Evolutionary conservation across 345 rosid species (phyloP).

Genomic region (Dovyalis caffra): DNA sequence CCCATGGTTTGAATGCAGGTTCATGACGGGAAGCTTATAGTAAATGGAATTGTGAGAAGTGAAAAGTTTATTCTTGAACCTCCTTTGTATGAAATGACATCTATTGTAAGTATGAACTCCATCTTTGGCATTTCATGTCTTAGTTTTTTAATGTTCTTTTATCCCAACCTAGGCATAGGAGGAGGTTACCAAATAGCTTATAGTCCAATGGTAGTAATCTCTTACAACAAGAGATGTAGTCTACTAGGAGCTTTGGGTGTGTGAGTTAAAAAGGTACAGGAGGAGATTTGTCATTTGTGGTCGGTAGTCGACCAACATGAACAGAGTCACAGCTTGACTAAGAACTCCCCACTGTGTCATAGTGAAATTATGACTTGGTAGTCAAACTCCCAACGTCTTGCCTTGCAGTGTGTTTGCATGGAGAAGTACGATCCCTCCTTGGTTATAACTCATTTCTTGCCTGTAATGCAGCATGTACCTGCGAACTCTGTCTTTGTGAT

Average conservation of each 20-base stretch:
- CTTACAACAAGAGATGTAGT: too few species aligned
- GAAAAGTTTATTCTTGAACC: slow-evolving; percentile 73
- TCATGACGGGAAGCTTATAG: slow-evolving; percentile 62
- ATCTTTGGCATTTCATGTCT: neutral
- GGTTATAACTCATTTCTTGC: neutral
- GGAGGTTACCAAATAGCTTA: too few species aligned
- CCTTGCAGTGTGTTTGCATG: neutral
- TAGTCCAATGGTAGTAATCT: too few species aligned
- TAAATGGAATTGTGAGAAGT: slow-evolving; percentile 63
- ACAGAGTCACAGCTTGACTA: neutral
- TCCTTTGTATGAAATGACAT: slow-evolving; percentile 78
- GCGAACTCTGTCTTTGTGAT: slow-evolving; percentile 86
- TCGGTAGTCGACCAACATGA: neutral
- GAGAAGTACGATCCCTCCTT: neutral
- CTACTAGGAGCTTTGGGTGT: too few species aligned
- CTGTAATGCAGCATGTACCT: slow-evolving; percentile 55
- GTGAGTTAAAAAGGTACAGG: too few species aligned
- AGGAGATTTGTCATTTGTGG: too few species aligned
- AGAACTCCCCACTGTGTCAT: neutral
- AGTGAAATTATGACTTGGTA: neutral
- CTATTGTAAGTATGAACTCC: slow-evolving; percentile 52
- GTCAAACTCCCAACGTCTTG: neutral
- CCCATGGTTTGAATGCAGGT: slow-evolving; percentile 46
- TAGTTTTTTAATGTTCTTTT: neutral
- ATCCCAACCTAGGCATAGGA: neutral